phyloP scores from a whole-genome alignment of 2,329 filamentous ascomycete genomes.

The Epichloe gansuensis region DNA sequence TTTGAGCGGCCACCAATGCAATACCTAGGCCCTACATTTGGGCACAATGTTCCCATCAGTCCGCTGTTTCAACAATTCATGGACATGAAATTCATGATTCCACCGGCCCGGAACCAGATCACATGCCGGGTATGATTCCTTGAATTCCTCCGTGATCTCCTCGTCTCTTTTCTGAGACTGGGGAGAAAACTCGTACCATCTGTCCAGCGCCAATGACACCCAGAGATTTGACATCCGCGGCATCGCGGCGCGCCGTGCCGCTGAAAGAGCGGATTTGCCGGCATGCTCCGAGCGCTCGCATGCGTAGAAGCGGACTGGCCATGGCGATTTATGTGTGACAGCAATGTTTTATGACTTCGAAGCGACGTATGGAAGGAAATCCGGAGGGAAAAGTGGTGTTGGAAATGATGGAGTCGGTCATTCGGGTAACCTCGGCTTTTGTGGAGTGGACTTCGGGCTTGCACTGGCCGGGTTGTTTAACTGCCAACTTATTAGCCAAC shows the following conservation, averaged over 20 bases:
- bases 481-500: background rate
- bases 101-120: background rate
- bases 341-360: background rate
- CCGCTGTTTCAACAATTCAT: background rate
- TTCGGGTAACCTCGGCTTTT: constrained; percentile 33
- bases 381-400: constrained; percentile 2
- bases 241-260: constrained; percentile 46
- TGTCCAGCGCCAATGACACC: constrained; percentile 92
- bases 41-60: background rate
- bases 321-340: constrained; percentile 18
- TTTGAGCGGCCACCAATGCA: constrained; percentile 82
- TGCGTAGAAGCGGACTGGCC: constrained; percentile 27
- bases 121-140: background rate
- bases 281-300: constrained; percentile 22
- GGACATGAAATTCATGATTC: background rate
- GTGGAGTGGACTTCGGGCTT: constrained; percentile 6
- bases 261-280: constrained; percentile 52
- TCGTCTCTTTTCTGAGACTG: constrained; percentile 2
- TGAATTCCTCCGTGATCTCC: background rate
- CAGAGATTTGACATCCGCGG: constrained; percentile 69
- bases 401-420: constrained; percentile 7
- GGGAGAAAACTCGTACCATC: constrained; percentile 53
- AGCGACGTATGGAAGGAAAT: background rate
- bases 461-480: background rate
- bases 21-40: constrained; percentile 72